Evolutionary conservation across 805 yeast genomes (phyloP), one percentile per base, ranked within the genome.

Genomic region (Metschnikowia noctiluminum): DNA sequence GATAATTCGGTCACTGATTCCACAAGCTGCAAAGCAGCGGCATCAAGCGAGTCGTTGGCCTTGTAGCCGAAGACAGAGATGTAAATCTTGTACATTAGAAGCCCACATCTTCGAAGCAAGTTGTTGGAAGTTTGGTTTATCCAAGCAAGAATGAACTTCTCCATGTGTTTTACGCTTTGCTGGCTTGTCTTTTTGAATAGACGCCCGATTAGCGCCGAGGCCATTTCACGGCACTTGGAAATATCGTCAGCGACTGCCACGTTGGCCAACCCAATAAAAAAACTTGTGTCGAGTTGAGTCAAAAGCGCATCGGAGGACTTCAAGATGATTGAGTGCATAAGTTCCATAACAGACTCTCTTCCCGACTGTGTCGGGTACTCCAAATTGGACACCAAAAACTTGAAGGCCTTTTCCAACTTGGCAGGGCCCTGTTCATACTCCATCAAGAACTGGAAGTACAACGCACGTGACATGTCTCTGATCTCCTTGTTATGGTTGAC

Each of bases 381-480:
- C 54, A 94, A 70, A 63, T 94, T 94, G 47, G 80, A 81, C 8
- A 91, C 87, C 65, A 94, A 73, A 62, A 85, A 83, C 54, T 84
- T 82, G 68, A 92, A 84, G 55, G 89, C 95, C 57, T 85, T 87
- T 54, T 87, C 94, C 42, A 94, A 64, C 54, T 89, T 79, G 4
- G 92, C 90, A 58, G 84, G 78, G 31, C 98, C 90, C 69, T 92
- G 97, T 58, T 96, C 98, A 61, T 88, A 94, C 58, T 90, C 96
- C 86, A 89, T 86, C 61, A 94, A 69, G 58, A 94, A 94, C 58
- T 84, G 90, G 64, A 82, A 86, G 62, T 82, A 94, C 1, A 87
- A 82, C 54, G 88, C 80, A 66, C 98, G 79, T 8, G 97, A 82
- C 65, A 87, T 83, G 58, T 86, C 91, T 50, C 98, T 77, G 45